Evolutionary conservation across 2,329 filamentous ascomycete genomes (phyloP), one percentile per base, ranked within the genome.

Genomic region (Tetracladium maxilliforme): DNA sequence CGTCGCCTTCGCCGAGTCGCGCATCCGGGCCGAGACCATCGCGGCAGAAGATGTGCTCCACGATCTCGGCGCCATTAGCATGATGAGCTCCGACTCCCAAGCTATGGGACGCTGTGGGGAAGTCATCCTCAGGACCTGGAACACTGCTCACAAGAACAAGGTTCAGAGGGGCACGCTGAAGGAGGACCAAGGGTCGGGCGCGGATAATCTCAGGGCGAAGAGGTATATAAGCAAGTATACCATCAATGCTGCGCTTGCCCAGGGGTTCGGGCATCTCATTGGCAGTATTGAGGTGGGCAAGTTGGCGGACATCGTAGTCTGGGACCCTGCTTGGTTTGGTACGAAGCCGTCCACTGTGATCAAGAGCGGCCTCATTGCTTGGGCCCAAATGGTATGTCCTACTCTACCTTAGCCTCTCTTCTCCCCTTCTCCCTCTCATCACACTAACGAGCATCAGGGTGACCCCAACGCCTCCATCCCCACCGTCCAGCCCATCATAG

Each of bases 101-200:
- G 87, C 87, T 40, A 95, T 95, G 87, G 87, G 87, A 29, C 78
- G 87, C 25, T 92, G 83, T 45, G 87, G 87, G 35, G 87, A 95
- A 56, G 87, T 95, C 27, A 71, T 95, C 32, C 61, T 92, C 14
- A 70, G 87, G 9, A 94, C 87, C 0, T 95, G 87, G 87, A 86
- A 94, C 52, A 95, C 87, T 3, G 87, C 87, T 1, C 83, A 94
- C 54, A 94, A 94, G 67, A 95, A 95, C 49, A 93, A 92, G 52
- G 46, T 74, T 11, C 84, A 94, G 53, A 68, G 86, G 7, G 87
- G 87, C 0, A 44, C 51, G 2, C 53, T 95, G 15, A 58, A 67
- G 6, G 80, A 92, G 55, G 87, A 95, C 41, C 62, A 76, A 34
- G 81, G 67, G 13, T 76, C 79, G 0, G 76, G 61, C 8, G 82